Conservation (phyloP, 495 filamentous ascomycete species). For the Hyphodiscus hymeniophilus region DNA sequence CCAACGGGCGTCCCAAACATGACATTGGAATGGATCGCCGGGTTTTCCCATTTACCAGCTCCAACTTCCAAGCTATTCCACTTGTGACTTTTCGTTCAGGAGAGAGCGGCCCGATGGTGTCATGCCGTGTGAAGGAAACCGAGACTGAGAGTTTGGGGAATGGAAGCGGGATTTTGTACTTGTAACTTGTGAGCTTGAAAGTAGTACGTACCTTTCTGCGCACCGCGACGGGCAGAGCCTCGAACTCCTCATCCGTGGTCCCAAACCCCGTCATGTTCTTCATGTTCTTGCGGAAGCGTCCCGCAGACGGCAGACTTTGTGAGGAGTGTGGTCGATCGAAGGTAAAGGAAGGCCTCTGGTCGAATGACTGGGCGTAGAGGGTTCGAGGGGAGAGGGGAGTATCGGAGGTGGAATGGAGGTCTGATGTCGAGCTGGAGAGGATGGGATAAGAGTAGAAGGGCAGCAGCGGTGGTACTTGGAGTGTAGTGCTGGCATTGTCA, state of each 20-base stretch:
- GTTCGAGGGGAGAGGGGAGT: constrained; percentile 11
- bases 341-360: no score
- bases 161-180: not conserved
- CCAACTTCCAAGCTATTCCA: no score
- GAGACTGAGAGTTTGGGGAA: no score
- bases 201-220: constrained; percentile 42
- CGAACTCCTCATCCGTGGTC: constrained; percentile 34
- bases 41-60: no score
- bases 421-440: constrained; percentile 15
- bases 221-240: constrained; percentile 48
- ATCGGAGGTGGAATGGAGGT: constrained; percentile 2
- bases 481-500: no score
- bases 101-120: no score
- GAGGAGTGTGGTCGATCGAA: constrained; percentile 17
- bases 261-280: constrained; percentile 19
- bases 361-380: constrained; percentile 18
- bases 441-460: constrained; percentile 43
- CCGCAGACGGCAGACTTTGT: constrained; percentile 12
- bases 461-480: not conserved
- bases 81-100: not conserved
- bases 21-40: not conserved
- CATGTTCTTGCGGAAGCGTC: constrained; percentile 19
- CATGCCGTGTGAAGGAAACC: no score
- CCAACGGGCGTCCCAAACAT: constrained; percentile 4
- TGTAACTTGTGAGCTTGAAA: not conserved